Percentiles rank a stretch among this genome's conserved stretches.
Evolutionary conservation across 805 yeast species (phyloP).

Genomic region (Metschnikowia arizonensis): DNA sequence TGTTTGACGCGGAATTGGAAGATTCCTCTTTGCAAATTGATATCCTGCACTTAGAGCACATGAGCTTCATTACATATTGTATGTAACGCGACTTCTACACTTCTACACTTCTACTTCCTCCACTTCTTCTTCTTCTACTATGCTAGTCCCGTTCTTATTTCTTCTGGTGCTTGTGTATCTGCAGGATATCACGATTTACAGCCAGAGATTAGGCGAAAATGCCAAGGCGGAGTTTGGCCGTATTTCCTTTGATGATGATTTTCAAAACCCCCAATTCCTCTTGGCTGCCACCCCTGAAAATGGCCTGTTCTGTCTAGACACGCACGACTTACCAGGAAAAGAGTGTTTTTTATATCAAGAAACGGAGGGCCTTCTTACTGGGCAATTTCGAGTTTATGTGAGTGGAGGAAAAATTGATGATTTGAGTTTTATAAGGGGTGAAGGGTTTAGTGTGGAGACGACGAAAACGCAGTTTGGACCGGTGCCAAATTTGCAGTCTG

Average conservation of each 20-base stretch:
- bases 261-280: conserved; percentile 10
- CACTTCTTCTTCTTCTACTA: too few relatives aligned
- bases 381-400: conserved; percentile 11
- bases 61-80: too few relatives aligned
- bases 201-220: not conserved
- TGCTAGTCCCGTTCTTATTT: conserved; percentile 5
- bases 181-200: conserved; percentile 9
- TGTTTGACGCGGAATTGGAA: too few relatives aligned
- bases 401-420: conserved; percentile 4
- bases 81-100: too few relatives aligned
- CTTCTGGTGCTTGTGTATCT: conserved; percentile 7
- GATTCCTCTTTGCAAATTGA: too few relatives aligned
- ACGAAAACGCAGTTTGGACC: conserved; percentile 17
- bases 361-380: conserved; percentile 5
- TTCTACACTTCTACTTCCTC: too few relatives aligned
- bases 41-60: too few relatives aligned
- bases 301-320: conserved; percentile 29
- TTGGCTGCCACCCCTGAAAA: not conserved
- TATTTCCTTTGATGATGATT: conserved; percentile 13
- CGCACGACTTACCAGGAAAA: conserved; percentile 25
- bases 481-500: conserved; percentile 27
- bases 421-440: conserved; percentile 7
- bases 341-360: conserved; percentile 30
- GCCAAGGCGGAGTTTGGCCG: conserved; percentile 14
- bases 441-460: conserved; percentile 3